Evolutionary conservation across 1,284 basidiomycete genomes (phyloP).

Genomic region (Coriolopsis trogii): DNA sequence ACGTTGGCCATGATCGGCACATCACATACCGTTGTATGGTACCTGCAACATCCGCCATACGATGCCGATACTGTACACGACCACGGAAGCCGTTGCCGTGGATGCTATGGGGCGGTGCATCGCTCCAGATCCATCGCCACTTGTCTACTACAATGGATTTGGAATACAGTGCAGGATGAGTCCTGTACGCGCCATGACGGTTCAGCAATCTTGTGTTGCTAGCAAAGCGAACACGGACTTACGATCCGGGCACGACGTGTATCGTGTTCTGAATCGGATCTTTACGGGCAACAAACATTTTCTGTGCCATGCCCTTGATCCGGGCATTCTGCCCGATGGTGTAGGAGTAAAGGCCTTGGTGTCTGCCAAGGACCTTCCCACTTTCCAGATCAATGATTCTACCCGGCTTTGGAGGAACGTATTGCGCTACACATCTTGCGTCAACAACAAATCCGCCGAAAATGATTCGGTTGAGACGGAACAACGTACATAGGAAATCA

Average conservation of each 20-base stretch:
- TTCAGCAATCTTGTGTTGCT: neutral
- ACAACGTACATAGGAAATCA: constrained; percentile 68
- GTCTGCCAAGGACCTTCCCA: constrained; percentile 60
- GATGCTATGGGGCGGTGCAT: constrained; percentile 53
- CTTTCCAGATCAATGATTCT: constrained; percentile 64
- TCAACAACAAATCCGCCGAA: neutral
- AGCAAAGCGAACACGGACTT: constrained; percentile 33
- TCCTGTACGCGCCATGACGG: constrained; percentile 42
- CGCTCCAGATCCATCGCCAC: constrained; percentile 81
- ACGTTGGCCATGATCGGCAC: neutral
- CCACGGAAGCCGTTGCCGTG: constrained; percentile 50
- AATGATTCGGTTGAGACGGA: neutral
- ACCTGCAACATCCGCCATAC: constrained; percentile 62
- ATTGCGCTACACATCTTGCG: constrained; percentile 68
- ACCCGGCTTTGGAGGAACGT: constrained; percentile 71
- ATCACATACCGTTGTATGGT: constrained; percentile 38
- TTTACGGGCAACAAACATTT: constrained; percentile 82
- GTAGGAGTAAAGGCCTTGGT: constrained; percentile 85
- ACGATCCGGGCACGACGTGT: constrained; percentile 79
- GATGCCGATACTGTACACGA: constrained; percentile 72
- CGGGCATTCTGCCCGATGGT: constrained; percentile 86
- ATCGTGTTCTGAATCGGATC: constrained; percentile 63
- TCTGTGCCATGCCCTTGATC: constrained; percentile 62
- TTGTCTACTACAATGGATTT: constrained; percentile 46
- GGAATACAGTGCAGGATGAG: constrained; percentile 68